Conservation (phyloP, 2,329 filamentous ascomycete genomes). For the Xylaria sp. region DNA sequence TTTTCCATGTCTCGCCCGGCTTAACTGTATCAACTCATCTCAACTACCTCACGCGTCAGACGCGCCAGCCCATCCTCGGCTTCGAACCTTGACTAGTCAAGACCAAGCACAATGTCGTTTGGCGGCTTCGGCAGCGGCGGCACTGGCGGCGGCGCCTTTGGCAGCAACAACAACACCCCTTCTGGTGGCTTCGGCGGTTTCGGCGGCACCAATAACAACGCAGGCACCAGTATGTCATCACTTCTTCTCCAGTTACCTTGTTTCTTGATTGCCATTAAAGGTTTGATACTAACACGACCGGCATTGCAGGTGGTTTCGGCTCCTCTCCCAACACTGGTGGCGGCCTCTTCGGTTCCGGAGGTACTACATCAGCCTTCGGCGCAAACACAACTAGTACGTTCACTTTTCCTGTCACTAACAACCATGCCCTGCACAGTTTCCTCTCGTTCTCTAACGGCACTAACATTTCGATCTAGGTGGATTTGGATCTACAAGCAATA, state of each 20-base stretch:
- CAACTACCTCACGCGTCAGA: constrained; percentile 47
- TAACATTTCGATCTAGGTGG: constrained; percentile 40
- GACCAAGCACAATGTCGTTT: constrained; percentile 62
- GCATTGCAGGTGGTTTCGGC: constrained; percentile 48
- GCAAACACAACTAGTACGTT: constrained; percentile 53
- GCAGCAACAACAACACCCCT: constrained; percentile 65
- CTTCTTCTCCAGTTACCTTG: constrained; percentile 33
- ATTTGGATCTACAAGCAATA: constrained; percentile 59
- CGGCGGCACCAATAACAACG: constrained; percentile 56
- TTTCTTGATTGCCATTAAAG: constrained; percentile 31
- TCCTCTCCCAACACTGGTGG: constrained; percentile 48
- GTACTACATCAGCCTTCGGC: constrained; percentile 54
- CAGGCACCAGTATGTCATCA: constrained; percentile 62
- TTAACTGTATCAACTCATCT: constrained; percentile 38
- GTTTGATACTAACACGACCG: constrained; percentile 45
- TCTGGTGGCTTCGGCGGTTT: constrained; percentile 68
- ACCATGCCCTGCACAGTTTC: neutral
- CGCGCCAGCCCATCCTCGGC: constrained; percentile 43
- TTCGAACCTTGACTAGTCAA: constrained; percentile 31
- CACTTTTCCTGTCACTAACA: neutral
- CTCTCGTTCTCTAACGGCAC: neutral
- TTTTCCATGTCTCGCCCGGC: constrained; percentile 45
- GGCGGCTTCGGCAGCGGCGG: constrained; percentile 63
- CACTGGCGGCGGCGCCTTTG: constrained; percentile 56
- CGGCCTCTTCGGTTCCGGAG: constrained; percentile 48